phyloP scores from a whole-genome alignment of 495 filamentous ascomycete species.

The Penicillium subrubescens region DNA sequence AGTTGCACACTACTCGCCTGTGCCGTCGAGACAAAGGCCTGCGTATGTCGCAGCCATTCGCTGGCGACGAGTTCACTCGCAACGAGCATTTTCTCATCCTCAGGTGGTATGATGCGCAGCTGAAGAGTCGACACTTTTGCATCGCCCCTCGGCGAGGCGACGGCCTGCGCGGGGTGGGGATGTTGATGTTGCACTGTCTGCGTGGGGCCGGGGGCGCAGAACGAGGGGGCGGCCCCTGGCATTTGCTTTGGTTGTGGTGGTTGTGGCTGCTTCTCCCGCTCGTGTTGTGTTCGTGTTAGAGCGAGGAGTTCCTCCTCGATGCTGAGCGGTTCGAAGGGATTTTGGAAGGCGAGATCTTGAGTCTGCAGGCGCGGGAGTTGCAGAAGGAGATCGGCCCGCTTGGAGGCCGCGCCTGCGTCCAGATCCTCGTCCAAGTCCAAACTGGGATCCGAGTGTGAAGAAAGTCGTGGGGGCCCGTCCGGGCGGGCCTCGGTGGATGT shows the following conservation, averaged over 20 bases:
- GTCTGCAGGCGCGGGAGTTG: conserved; percentile 44
- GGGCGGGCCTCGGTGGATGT: background rate
- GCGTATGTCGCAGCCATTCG: conserved; percentile 18
- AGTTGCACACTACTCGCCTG: conserved; percentile 25
- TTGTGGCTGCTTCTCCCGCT: background rate
- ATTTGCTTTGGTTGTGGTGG: background rate
- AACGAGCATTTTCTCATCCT: conserved; percentile 31
- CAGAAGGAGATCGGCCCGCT: conserved; percentile 29
- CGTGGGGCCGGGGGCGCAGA: conserved; percentile 9
- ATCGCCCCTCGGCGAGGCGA: background rate
- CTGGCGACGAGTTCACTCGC: conserved; percentile 19
- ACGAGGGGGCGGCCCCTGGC: conserved; percentile 3
- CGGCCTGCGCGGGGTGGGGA: background rate
- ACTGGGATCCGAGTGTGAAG: conserved; percentile 17
- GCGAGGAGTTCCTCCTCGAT: conserved; percentile 12
- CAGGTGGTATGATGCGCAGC: conserved; percentile 6
- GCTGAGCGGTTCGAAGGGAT: background rate
- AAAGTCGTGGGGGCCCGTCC: conserved; percentile 6
- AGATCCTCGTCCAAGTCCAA: conserved; percentile 8
- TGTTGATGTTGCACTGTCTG: background rate
- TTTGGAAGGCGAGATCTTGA: conserved; percentile 19
- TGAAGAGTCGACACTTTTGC: background rate
- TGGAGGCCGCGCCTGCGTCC: conserved; percentile 5
- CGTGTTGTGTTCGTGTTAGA: conserved; percentile 2
- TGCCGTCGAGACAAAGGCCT: conserved; percentile 20